A percentile compares a stretch with the other conserved stretches of the same genome.
These are phyloP conservation scores for Mimosa bimucronata DNA, from an alignment of 306 rosid genomes.

Conservation along the genomic window DNA sequence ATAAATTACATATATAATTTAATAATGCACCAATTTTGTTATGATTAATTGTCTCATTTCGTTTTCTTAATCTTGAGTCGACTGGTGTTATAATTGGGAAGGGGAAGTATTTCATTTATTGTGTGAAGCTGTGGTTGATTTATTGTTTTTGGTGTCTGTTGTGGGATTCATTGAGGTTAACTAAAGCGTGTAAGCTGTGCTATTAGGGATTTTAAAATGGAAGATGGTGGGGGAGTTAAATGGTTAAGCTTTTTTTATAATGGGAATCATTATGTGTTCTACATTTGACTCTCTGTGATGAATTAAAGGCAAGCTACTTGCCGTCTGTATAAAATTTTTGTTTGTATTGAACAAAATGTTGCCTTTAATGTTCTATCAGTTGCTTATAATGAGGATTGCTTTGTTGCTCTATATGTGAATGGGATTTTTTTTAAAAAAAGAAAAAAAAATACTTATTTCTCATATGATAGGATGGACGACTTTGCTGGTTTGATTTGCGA, in stretches of 20 bases:
- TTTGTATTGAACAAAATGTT: background rate
- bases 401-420: background rate
- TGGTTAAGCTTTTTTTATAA: background rate
- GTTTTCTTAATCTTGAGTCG: too few species aligned
- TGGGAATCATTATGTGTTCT: background rate
- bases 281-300: background rate
- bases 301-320: background rate
- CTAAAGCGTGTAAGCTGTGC: background rate
- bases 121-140: background rate
- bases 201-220: background rate
- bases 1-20: too few species aligned
- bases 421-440: background rate
- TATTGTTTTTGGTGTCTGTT: background rate
- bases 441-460: background rate
- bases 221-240: background rate
- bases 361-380: background rate
- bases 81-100: too few species aligned
- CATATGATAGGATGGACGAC: slow-evolving; percentile 71
- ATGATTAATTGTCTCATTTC: too few species aligned
- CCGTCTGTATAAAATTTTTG: background rate
- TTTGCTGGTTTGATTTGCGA: slow-evolving; percentile 96
- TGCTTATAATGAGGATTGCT: background rate
- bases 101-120: background rate
- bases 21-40: too few species aligned
- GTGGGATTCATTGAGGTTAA: background rate